phyloP scores from a whole-genome alignment of 306 rosid species.

The Cucurbita moschata region DNA sequence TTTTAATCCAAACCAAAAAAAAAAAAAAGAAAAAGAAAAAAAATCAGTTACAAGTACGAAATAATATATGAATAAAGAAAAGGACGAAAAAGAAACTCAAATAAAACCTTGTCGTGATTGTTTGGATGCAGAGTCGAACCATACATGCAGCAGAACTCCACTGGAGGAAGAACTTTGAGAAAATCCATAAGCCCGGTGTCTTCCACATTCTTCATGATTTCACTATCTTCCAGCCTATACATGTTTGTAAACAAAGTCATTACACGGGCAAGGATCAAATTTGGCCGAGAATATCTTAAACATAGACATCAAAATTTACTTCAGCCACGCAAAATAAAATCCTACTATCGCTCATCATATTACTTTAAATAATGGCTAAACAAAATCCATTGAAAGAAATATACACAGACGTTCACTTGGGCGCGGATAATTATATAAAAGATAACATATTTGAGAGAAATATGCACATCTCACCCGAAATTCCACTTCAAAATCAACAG shows the following conservation, averaged over 20 bases:
- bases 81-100: neutral
- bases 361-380: neutral
- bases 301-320: neutral
- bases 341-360: neutral
- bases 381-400: neutral
- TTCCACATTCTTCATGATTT: conserved; percentile 11
- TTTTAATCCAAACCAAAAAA: neutral
- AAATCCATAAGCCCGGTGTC: conserved; percentile 20
- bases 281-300: neutral
- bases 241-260: neutral
- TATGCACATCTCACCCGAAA: neutral
- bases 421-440: neutral
- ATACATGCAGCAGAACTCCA: conserved; percentile 39
- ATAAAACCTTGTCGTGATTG: conserved; percentile 25
- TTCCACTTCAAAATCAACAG: neutral
- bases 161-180: conserved; percentile 32
- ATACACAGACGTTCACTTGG: neutral
- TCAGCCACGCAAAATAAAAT: neutral
- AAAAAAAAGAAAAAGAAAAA: neutral
- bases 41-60: neutral
- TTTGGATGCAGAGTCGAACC: conserved; percentile 42
- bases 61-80: neutral
- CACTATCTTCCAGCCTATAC: neutral
- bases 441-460: neutral
- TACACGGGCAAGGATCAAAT: neutral